Evolutionary conservation across 2,329 filamentous ascomycete species (phyloP).

Genomic region (Geosmithia flava): DNA sequence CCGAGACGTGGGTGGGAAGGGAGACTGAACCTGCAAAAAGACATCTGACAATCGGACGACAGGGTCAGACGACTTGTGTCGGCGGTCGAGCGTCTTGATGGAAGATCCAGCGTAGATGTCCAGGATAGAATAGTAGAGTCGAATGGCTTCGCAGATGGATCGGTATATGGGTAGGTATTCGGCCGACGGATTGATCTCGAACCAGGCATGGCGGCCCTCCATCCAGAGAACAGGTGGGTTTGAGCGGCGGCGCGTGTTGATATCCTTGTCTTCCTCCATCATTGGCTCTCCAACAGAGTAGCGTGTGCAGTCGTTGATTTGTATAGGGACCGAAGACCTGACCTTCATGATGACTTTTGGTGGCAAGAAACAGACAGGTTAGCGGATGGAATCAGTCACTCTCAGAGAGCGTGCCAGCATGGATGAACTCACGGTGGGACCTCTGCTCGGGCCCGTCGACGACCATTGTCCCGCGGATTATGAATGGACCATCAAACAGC

Average conservation of each 20-base stretch:
- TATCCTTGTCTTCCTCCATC: neutral
- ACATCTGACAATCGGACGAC: conserved; percentile 14
- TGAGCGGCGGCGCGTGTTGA: neutral
- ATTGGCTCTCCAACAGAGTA: conserved; percentile 1
- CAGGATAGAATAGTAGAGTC: conserved; percentile 49
- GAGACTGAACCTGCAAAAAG: conserved; percentile 17
- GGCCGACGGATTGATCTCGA: conserved; percentile 47
- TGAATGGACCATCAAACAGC: conserved; percentile 45
- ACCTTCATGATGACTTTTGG: conserved; percentile 1
- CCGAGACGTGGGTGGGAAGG: neutral
- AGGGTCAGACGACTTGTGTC: conserved; percentile 13
- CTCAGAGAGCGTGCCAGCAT: neutral
- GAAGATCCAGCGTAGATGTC: conserved; percentile 33
- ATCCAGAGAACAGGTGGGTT: conserved; percentile 1
- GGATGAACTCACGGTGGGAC: conserved; percentile 10
- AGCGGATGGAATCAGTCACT: neutral
- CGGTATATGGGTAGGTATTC: conserved; percentile 43
- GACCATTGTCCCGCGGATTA: conserved; percentile 46
- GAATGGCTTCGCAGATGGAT: conserved; percentile 50
- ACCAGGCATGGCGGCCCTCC: conserved; percentile 53
- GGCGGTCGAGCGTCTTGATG: conserved; percentile 8
- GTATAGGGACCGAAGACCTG: neutral
- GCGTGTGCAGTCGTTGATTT: neutral
- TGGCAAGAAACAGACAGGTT: neutral
- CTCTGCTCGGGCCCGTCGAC: conserved; percentile 28